Base-by-base conservation (phyloP, 345 rosid genomes). In the Eucalyptus sideroxylon region DNA sequence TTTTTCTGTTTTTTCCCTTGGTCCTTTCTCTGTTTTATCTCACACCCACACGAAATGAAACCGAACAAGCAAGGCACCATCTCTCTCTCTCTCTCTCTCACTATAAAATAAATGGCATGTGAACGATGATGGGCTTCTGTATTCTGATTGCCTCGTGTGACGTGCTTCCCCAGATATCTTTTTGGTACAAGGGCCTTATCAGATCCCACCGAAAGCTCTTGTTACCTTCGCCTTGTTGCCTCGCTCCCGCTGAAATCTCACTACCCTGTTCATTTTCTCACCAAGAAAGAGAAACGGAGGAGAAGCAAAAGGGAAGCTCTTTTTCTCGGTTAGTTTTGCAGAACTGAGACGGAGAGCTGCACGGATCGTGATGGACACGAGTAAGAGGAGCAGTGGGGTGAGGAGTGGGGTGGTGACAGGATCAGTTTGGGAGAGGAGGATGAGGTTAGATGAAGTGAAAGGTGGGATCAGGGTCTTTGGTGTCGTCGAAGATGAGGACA, bases 381-480 rank as follows among this genome's bases (percentile, higher is more conserved):
- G 88, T 19, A 89, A 92, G 93, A 96, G 95, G 93, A 90, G 91
- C 92, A 86, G 92, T 90, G 89, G 89, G 88, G 88, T 93, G 90
- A 34, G 91, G 60, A 88, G 87, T 69, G 91, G 93, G 89, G 95
- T 91, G 87, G 94, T 88, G 59, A 94, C 94, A 65, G 98, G 96
- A 55, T 96, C 98, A 56, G 99, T 95, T 72, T 95, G 98, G 98
- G 98, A 96, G 92, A 94, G 92, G 89, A 95, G 97, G 91, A 96
- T 95, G 98, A 96, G 94, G 93, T 92, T 45, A 53, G 97, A 95
- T 90, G 94, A 92, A 90, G 94, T 93, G 62, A 94, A 94, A 90
- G 95, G 95, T 88, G 97, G 96, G 56, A 90, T 96, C 37, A 95
- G 93, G 86, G 94, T 94, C 86, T 93, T 93, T 77, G 93, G 93